Conservation (phyloP, 148 eudicot species). For the Silene uniflora region DNA sequence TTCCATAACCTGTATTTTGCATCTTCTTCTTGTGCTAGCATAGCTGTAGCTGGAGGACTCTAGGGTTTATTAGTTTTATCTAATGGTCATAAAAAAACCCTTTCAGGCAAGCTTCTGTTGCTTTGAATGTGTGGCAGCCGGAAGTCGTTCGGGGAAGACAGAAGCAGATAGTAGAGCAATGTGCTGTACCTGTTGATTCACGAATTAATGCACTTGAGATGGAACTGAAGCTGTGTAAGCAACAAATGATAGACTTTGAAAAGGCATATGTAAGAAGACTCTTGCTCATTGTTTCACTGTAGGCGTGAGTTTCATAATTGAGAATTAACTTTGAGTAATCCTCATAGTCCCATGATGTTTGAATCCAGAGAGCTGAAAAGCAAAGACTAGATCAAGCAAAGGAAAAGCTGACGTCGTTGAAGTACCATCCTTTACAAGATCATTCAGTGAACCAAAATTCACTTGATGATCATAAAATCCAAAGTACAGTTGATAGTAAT, state of each 20-base stretch:
- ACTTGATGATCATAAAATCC: slow-evolving; percentile 23
- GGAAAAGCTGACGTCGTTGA: slow-evolving; percentile 44
- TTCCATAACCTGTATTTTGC: background rate
- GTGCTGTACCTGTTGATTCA: slow-evolving; percentile 59
- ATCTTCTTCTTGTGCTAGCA: slow-evolving; percentile 1
- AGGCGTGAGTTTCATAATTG: background rate
- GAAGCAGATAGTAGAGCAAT: slow-evolving; percentile 75
- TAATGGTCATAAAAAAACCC: slow-evolving; percentile 3
- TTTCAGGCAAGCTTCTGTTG: slow-evolving; percentile 82
- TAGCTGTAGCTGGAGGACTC: background rate
- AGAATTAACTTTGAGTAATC: background rate
- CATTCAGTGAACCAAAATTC: slow-evolving; percentile 16
- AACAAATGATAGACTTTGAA: slow-evolving; percentile 51
- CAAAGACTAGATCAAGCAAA: slow-evolving; percentile 54
- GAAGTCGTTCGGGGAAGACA: slow-evolving; percentile 66
- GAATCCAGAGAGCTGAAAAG: slow-evolving; percentile 59
- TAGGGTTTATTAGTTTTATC: background rate
- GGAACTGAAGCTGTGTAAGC: slow-evolving; percentile 88
- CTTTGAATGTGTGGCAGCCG: slow-evolving; percentile 93
- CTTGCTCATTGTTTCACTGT: slow-evolving; percentile 2
- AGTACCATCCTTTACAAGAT: slow-evolving; percentile 68
- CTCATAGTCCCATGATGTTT: background rate
- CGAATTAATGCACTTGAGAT: slow-evolving; percentile 69
- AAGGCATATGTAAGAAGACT: slow-evolving; percentile 64
- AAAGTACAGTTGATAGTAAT: slow-evolving; percentile 25